These are phyloP conservation scores for Artemisia tridentata DNA, from an alignment of 129 eudicot species.

Conservation along the genomic window DNA sequence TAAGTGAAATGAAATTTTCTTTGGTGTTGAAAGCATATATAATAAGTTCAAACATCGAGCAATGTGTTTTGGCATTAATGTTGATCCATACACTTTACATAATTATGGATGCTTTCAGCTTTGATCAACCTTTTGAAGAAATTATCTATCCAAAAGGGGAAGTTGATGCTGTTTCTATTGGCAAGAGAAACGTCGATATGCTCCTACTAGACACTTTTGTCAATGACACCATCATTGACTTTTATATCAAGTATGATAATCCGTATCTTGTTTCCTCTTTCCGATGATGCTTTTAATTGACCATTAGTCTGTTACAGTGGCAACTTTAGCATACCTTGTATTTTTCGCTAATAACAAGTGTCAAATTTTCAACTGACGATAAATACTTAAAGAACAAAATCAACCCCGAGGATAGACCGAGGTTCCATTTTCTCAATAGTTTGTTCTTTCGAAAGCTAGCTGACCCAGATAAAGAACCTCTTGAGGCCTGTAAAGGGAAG, in stretches of 20 bases:
- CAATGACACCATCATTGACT: constrained; percentile 96
- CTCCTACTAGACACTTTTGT: constrained; percentile 83
- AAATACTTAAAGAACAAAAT: constrained; percentile 72
- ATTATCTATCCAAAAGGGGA: constrained; percentile 93
- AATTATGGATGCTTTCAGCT: constrained; percentile 40
- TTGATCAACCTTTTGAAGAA: constrained; percentile 64
- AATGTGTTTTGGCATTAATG: neutral
- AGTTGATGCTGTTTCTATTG: constrained; percentile 77
- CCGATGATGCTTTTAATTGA: neutral
- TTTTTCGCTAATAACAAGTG: no score
- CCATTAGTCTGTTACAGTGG: no score
- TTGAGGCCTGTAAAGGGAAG: constrained; percentile 66
- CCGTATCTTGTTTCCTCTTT: neutral
- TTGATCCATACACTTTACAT: no score
- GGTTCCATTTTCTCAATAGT: constrained; percentile 84
- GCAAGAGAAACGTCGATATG: constrained; percentile 84
- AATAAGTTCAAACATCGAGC: neutral
- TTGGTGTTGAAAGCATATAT: neutral
- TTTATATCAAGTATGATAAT: constrained; percentile 76
- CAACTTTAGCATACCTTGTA: no score
- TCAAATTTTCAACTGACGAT: constrained; percentile 21
- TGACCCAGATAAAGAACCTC: constrained; percentile 83
- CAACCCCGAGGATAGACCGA: constrained; percentile 46
- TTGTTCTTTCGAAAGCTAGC: constrained; percentile 93
- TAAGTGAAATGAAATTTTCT: constrained; percentile 34